Percentiles rank a stretch among this genome's conserved stretches.
Evolutionary conservation across 2,329 filamentous ascomycete genomes (phyloP).

Genomic region (Pseudopithomyces maydicus): DNA sequence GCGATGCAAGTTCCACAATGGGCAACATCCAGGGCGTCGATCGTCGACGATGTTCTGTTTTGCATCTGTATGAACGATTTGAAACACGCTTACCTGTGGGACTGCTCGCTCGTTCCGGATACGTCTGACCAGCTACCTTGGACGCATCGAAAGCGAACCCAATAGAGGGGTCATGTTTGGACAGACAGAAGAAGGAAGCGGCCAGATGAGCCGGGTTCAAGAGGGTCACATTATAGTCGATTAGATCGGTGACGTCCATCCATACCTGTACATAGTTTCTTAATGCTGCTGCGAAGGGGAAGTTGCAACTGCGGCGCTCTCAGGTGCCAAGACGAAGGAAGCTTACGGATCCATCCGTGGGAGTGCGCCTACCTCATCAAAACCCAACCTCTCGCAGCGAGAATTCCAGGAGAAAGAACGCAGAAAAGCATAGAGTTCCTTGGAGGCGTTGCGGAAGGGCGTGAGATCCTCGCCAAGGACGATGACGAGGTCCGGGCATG

Average conservation of each 20-base stretch:
- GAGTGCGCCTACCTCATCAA: conserved; percentile 74
- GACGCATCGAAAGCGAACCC: conserved; percentile 82
- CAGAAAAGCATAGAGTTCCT: conserved; percentile 76
- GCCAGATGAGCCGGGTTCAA: conserved; percentile 69
- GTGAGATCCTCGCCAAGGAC: conserved; percentile 75
- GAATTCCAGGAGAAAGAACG: conserved; percentile 76
- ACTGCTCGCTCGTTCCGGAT: conserved; percentile 47
- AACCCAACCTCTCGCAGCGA: conserved; percentile 80
- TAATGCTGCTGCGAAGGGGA: conserved; percentile 3
- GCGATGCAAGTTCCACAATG: background rate
- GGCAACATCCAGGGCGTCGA: background rate
- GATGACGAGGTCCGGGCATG: conserved; percentile 82
- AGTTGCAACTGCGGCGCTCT: background rate
- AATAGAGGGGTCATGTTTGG: conserved; percentile 71
- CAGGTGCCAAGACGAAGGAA: conserved; percentile 9
- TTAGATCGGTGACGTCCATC: conserved; percentile 82
- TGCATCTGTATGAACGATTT: background rate
- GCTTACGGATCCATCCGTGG: conserved; percentile 24
- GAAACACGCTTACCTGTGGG: background rate
- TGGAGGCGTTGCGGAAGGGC: conserved; percentile 86
- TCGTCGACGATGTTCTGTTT: background rate
- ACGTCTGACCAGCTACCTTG: conserved; percentile 67
- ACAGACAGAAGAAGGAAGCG: conserved; percentile 80
- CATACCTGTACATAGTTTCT: conserved; percentile 57
- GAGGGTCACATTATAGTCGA: conserved; percentile 77